A percentile compares a stretch with the other conserved stretches of the same genome.
Evolutionary conservation across 352 stramenopile species (phyloP).

Genomic region (Saprolegnia diclina): DNA sequence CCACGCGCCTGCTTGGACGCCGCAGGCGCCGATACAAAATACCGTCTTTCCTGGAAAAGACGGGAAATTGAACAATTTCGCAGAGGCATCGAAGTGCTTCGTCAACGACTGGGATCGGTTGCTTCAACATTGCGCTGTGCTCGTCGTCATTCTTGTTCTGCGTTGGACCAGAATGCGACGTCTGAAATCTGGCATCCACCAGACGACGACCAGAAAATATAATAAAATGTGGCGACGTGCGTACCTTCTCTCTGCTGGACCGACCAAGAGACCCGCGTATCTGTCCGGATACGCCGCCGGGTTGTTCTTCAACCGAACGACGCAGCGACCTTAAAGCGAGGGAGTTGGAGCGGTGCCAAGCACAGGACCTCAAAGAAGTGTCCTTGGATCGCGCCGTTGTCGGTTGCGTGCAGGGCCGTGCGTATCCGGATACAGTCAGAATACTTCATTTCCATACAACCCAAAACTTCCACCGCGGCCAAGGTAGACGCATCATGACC

Average conservation of each 20-base stretch:
- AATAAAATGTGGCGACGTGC: too few relatives aligned
- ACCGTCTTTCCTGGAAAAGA: too few relatives aligned
- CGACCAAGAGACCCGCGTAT: background rate
- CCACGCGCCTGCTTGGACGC: too few relatives aligned
- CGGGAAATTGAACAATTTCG: too few relatives aligned
- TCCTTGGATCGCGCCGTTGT: background rate
- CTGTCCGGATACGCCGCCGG: background rate
- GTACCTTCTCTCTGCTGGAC: background rate
- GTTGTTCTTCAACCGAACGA: background rate
- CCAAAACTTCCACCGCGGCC: background rate
- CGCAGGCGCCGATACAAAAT: too few relatives aligned
- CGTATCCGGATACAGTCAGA: constrained; percentile 23
- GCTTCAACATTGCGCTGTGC: too few relatives aligned
- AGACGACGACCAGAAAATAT: too few relatives aligned
- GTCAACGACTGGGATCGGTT: too few relatives aligned
- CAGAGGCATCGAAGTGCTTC: too few relatives aligned
- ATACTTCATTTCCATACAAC: constrained; percentile 25
- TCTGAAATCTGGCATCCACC: too few relatives aligned
- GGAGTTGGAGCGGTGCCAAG: background rate
- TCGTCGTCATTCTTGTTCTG: too few relatives aligned
- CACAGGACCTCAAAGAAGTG: background rate
- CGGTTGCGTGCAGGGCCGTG: background rate
- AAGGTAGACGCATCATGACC: background rate
- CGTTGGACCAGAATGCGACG: too few relatives aligned
- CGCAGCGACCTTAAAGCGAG: background rate